Conservation (phyloP, 1,284 basidiomycete species). For the Irpex sp. region DNA sequence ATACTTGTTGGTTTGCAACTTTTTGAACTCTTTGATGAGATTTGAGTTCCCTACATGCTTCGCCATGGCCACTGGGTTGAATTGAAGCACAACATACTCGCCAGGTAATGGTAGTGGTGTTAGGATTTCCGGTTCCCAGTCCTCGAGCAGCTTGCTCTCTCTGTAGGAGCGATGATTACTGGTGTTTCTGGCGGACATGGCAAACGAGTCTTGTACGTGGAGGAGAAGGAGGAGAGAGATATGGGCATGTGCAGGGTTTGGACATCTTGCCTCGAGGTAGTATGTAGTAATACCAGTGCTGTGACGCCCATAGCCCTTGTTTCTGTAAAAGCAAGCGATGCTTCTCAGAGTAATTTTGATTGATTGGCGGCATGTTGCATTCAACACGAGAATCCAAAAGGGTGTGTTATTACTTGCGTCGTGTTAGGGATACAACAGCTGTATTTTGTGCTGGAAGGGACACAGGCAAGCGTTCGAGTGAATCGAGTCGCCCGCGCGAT, state of each 20-base stretch:
- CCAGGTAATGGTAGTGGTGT: not conserved
- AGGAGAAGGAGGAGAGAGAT: not conserved
- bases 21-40: not conserved
- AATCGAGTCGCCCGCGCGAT: too few species aligned
- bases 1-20: not conserved
- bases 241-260: not conserved
- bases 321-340: not conserved
- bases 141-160: not conserved
- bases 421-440: too few species aligned
- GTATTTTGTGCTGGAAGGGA: too few species aligned
- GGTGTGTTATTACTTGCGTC: too few species aligned
- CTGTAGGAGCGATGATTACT: not conserved
- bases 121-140: not conserved
- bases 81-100: conserved; percentile 5
- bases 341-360: too few species aligned
- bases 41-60: not conserved
- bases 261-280: not conserved
- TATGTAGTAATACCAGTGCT: not conserved
- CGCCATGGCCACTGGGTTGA: conserved; percentile 5
- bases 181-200: not conserved
- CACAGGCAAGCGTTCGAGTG: too few species aligned
- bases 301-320: not conserved
- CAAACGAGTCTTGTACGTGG: not conserved
- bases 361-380: too few species aligned
- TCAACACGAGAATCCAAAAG: too few species aligned